A percentile compares a stretch with the other conserved stretches of the same genome.
Conservation (phyloP, 768 basidiomycete genomes). For the Mycena haematopus region DNA sequence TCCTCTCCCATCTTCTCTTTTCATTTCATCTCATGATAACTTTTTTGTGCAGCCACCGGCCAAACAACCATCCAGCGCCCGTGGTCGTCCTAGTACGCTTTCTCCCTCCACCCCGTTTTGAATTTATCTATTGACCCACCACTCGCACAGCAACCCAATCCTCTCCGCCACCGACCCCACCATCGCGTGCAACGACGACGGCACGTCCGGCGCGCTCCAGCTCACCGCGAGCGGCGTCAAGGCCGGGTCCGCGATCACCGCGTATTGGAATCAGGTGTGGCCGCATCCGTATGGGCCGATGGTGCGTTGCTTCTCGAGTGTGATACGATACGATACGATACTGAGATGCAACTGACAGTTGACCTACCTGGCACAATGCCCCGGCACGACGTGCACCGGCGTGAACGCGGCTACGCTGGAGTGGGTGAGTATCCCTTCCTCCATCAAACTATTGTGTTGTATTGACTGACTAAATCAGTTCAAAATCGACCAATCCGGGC, state of each 20-base stretch:
- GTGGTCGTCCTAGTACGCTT: slow-evolving; percentile 50
- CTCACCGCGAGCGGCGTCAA: slow-evolving; percentile 48
- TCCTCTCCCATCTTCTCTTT: no score
- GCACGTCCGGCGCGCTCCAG: slow-evolving; percentile 46
- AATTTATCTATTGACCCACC: neutral
- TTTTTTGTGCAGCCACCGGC: slow-evolving; percentile 34
- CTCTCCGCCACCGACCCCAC: slow-evolving; percentile 43
- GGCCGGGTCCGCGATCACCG: slow-evolving; percentile 50
- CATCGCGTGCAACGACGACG: slow-evolving; percentile 55
- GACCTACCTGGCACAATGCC: slow-evolving; percentile 54
- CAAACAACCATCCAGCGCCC: slow-evolving; percentile 51
- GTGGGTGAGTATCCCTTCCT: slow-evolving; percentile 42
- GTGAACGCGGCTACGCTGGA: slow-evolving; percentile 45
- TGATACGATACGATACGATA: no score
- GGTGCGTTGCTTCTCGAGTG: slow-evolving; percentile 33
- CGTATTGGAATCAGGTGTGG: slow-evolving; percentile 55
- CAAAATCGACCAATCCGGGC: slow-evolving; percentile 54
- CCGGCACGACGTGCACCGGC: slow-evolving; percentile 48
- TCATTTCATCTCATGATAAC: neutral
- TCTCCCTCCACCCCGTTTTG: neutral
- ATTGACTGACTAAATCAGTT: slow-evolving; percentile 36
- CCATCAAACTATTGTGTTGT: neutral
- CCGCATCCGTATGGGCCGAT: slow-evolving; percentile 52
- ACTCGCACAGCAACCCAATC: slow-evolving; percentile 47
- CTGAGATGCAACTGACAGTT: no score